Conservation (phyloP, 805 yeast genomes). For the Candida fluviatilis region DNA sequence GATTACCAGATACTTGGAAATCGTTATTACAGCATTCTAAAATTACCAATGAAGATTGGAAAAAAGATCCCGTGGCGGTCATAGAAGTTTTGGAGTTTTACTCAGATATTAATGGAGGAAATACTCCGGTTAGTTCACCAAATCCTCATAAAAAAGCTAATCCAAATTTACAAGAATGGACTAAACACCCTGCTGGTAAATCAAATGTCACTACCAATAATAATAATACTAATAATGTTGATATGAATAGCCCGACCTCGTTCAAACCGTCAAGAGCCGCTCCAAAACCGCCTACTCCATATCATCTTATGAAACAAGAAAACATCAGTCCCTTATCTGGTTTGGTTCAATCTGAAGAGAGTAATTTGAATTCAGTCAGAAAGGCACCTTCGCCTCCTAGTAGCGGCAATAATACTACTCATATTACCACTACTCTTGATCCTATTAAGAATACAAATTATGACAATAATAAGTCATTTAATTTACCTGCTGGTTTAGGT, state of each 20-base stretch:
- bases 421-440: not conserved
- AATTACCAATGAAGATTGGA: slow-evolving; percentile 59
- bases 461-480: slow-evolving; percentile 3
- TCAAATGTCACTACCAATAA: slow-evolving; percentile 3
- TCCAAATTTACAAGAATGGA: slow-evolving; percentile 40
- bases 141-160: slow-evolving; percentile 10
- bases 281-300: slow-evolving; percentile 43
- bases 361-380: slow-evolving; percentile 43
- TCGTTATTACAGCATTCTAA: slow-evolving; percentile 53
- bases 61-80: slow-evolving; percentile 61
- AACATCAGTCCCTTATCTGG: slow-evolving; percentile 30
- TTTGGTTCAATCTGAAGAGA: slow-evolving; percentile 21
- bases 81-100: slow-evolving; percentile 58
- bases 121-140: slow-evolving; percentile 25
- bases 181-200: slow-evolving; percentile 20
- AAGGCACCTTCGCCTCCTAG: slow-evolving; percentile 55
- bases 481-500: slow-evolving; percentile 21
- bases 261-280: slow-evolving; percentile 38
- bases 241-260: slow-evolving; percentile 2
- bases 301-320: slow-evolving; percentile 25
- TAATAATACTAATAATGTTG: not conserved
- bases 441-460: slow-evolving; percentile 2
- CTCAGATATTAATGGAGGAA: slow-evolving; percentile 43
- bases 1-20: slow-evolving; percentile 57
- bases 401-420: slow-evolving; percentile 7